Percentiles rank a stretch among this genome's conserved stretches.
These are phyloP conservation scores for Aspergillus heteromorphus DNA, from an alignment of 495 filamentous ascomycete species.

Conservation along the genomic window DNA sequence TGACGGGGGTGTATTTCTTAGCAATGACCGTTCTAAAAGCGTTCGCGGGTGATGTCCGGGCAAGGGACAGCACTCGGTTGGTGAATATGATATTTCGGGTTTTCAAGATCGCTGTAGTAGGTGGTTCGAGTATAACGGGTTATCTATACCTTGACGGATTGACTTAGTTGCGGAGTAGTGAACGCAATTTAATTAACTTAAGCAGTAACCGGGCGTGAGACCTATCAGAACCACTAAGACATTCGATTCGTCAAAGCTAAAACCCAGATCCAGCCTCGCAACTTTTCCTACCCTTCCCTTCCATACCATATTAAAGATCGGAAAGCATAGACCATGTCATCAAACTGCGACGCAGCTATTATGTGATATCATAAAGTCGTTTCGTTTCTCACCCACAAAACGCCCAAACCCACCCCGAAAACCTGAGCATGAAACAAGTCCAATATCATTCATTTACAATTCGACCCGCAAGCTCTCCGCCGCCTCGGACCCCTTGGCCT, in stretches of 20 bases:
- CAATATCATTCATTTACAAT: not conserved
- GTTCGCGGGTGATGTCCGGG: not conserved
- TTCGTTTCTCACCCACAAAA: not conserved
- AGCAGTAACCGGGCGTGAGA: not conserved
- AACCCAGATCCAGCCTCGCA: not conserved
- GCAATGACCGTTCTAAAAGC: not conserved
- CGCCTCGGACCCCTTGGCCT: constrained; percentile 10
- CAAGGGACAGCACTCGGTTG: not conserved
- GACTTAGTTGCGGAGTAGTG: too few species aligned
- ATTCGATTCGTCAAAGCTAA: not conserved
- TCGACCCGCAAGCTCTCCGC: not conserved
- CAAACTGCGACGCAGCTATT: not conserved
- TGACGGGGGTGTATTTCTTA: not conserved
- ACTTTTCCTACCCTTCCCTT: not conserved
- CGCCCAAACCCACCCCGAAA: not conserved
- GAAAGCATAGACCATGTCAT: not conserved
- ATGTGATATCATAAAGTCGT: constrained; percentile 1
- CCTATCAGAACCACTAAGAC: not conserved
- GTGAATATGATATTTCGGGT: not conserved
- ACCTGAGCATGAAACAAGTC: not conserved
- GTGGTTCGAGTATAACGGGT: not conserved
- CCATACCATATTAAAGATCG: not conserved
- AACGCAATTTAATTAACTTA: too few species aligned
- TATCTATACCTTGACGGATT: too few species aligned
- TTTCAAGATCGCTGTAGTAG: not conserved